A percentile compares a stretch with the other conserved stretches of the same genome.
phyloP scores from a whole-genome alignment of 495 filamentous ascomycete genomes.

The Tirmania nivea region DNA sequence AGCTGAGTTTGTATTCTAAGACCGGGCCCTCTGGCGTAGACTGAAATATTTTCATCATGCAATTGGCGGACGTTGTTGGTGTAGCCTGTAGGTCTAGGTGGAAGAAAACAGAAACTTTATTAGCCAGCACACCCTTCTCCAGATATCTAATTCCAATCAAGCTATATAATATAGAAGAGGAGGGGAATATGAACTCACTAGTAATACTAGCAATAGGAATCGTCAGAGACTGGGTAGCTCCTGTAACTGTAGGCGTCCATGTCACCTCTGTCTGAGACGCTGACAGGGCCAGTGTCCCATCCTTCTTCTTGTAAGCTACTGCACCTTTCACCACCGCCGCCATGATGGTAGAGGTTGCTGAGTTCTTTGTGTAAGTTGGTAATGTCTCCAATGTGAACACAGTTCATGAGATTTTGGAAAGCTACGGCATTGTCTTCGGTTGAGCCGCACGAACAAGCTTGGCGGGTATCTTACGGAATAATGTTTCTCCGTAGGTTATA shows the following conservation, averaged over 20 bases:
- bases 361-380: too few species aligned
- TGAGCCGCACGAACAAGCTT: too few species aligned
- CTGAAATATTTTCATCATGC: constrained; percentile 73
- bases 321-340: constrained; percentile 40
- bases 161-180: too few species aligned
- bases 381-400: too few species aligned
- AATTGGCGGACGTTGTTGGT: constrained; percentile 56
- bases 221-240: constrained; percentile 35
- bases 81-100: constrained; percentile 69
- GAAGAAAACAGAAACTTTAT: not conserved
- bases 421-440: too few species aligned
- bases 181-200: constrained; percentile 29
- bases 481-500: too few species aligned
- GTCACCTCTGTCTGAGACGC: constrained; percentile 44
- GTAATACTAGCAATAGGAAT: constrained; percentile 56
- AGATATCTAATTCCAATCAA: too few species aligned
- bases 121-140: not conserved
- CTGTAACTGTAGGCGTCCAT: constrained; percentile 49
- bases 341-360: constrained; percentile 17
- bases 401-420: too few species aligned
- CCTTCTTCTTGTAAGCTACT: constrained; percentile 86
- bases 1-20: constrained; percentile 31
- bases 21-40: constrained; percentile 33
- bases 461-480: too few species aligned
- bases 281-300: constrained; percentile 58